Conservation (phyloP, 257 asterid species). For the Solanum chaucha region DNA sequence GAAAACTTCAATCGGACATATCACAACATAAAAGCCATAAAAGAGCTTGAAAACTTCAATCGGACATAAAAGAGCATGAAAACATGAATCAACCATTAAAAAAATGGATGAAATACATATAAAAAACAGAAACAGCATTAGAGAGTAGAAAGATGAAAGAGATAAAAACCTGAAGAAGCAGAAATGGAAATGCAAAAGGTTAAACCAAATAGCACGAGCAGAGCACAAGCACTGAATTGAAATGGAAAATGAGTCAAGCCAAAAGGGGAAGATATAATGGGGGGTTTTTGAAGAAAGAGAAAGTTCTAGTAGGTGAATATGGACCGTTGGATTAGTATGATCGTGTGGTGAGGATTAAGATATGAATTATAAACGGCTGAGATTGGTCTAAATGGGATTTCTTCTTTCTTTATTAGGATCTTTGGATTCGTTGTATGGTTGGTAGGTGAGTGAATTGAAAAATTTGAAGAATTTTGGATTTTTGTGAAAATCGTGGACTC, state of each 20-base stretch:
- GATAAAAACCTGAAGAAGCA: not conserved
- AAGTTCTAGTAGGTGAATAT: conserved; percentile 13
- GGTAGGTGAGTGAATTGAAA: not conserved
- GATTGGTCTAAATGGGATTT: conserved; percentile 9
- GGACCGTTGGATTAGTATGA: conserved; percentile 26
- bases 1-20: too few relatives aligned
- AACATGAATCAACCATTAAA: not conserved
- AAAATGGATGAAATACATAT: not conserved
- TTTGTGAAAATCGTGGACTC: not conserved
- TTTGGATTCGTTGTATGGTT: not conserved
- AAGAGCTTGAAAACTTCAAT: not conserved
- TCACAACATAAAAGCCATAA: too few relatives aligned
- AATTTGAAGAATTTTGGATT: not conserved
- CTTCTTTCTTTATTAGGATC: not conserved
- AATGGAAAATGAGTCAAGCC: not conserved
- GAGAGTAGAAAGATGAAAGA: not conserved
- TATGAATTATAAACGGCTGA: conserved; percentile 10
- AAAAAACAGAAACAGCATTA: not conserved
- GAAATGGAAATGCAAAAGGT: not conserved
- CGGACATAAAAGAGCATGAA: not conserved
- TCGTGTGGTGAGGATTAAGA: conserved; percentile 15
- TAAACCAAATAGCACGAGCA: conserved; percentile 32
- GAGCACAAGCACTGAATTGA: conserved; percentile 22
- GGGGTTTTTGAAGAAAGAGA: conserved; percentile 4
- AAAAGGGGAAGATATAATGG: not conserved